A percentile compares a stretch with the other conserved stretches of the same genome.
Conservation (phyloP, 495 filamentous ascomycete species). For the Talaromyces trachyspermus region DNA sequence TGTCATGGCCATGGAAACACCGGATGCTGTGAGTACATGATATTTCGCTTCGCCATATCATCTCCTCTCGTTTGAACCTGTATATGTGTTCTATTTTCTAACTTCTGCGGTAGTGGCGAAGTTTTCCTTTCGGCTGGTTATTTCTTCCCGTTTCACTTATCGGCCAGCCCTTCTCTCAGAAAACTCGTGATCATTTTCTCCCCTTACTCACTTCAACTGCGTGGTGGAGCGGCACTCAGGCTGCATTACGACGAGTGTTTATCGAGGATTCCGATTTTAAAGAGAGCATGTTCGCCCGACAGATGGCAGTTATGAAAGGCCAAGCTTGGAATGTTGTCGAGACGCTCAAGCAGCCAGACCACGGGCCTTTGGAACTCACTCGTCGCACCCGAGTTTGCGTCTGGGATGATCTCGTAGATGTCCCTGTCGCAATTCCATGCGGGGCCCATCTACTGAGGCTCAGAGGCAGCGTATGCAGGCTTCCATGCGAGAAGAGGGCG, state of each 20-base stretch:
- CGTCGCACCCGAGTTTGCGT: constrained; percentile 85
- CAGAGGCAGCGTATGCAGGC: constrained; percentile 49
- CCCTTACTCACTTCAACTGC: constrained; percentile 84
- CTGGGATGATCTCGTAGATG: constrained; percentile 96
- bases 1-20: constrained; percentile 99
- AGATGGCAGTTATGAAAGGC: constrained; percentile 98
- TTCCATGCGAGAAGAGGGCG: constrained; percentile 40
- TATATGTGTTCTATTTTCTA: constrained; percentile 9
- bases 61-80: neutral
- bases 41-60: neutral
- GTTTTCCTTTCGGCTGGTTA: constrained; percentile 97
- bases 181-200: constrained; percentile 87
- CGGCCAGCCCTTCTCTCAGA: constrained; percentile 89
- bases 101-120: constrained; percentile 52
- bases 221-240: constrained; percentile 96
- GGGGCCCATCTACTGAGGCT: constrained; percentile 67
- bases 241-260: constrained; percentile 75
- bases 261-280: constrained; percentile 91
- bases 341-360: constrained; percentile 84
- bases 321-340: constrained; percentile 99
- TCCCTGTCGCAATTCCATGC: constrained; percentile 86
- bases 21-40: constrained; percentile 65
- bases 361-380: constrained; percentile 89
- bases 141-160: constrained; percentile 96
- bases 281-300: constrained; percentile 92